Evolutionary conservation across 768 basidiomycete species (phyloP).

Genomic region (Tricholoma flavovirens): DNA sequence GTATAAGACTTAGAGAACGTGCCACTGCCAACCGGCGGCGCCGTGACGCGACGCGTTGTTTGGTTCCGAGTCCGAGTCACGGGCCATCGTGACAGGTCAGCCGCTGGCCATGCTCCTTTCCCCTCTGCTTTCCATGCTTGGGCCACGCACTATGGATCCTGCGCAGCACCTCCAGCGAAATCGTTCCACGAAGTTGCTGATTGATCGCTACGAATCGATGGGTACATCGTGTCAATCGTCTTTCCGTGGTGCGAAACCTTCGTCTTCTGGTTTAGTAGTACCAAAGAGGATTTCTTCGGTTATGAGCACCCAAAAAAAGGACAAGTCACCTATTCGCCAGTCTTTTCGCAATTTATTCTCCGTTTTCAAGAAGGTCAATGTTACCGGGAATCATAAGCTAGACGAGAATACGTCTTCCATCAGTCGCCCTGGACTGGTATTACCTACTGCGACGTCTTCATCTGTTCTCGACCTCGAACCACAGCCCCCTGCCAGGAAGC

Average conservation of each 20-base stretch:
- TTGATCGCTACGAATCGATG: conserved; percentile 49
- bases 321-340: conserved; percentile 56
- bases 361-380: conserved; percentile 47
- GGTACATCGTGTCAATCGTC: conserved; percentile 5
- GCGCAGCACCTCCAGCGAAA: conserved; percentile 17
- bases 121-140: conserved; percentile 8
- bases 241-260: neutral
- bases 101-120: neutral
- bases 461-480: conserved; percentile 8
- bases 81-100: too few relatives aligned
- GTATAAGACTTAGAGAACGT: too few relatives aligned
- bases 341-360: conserved; percentile 61
- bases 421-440: conserved; percentile 16
- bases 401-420: conserved; percentile 13
- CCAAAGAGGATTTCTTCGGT: conserved; percentile 2
- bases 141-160: conserved; percentile 14
- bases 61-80: too few relatives aligned
- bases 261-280: neutral
- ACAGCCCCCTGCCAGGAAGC: conserved; percentile 9
- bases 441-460: conserved; percentile 1
- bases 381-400: conserved; percentile 18
- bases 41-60: neutral
- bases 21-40: too few relatives aligned
- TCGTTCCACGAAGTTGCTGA: conserved; percentile 46
- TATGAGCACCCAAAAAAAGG: conserved; percentile 25